Base-by-base conservation (phyloP, 1,284 basidiomycete genomes). In the Microstroma glucosiphilum region DNA sequence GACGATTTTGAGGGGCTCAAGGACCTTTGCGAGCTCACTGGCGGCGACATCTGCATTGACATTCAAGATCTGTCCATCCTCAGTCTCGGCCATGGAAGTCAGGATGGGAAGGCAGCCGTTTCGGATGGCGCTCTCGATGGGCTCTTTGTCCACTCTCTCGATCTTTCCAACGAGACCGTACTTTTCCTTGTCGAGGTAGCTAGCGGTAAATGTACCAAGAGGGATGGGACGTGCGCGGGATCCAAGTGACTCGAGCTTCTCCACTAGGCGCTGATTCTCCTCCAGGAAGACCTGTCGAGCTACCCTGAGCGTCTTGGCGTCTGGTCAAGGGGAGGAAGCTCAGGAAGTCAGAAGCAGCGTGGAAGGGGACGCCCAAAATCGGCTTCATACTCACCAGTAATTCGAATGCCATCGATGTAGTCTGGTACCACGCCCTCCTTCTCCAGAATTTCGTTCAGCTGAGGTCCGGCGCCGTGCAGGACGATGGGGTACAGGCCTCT, bases 1-100 rank as follows among this genome's bases (percentile, higher is more conserved):
- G 60, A 99, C 94, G 67, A 98, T 97, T 84, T 98, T 99, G 83
- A 79, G 70, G n/a, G 77, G 77, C 69, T 79, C 77, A 56, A 79
- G 70, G 40, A 76, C 75, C 70, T 79, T 79, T 64, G 75, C 68
- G 8, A 79, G 73, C 68, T 79, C 77, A 41, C 70, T 72, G 17
- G 77, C 77, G 21, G 77, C 77, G 41, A 79, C 77, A 59, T 79
- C 77, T 51, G 77, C 77, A 56, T 79, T 79, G 65, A 79, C 77
- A 58, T 79, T 79, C 54, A 79, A 68, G 61, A 79, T 78, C 69
- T 79, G 77, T 3, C 77, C 77, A 48, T 79, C 77, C 60, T 74
- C 69, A 48, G 73, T 74, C 63, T 77, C 69, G 21, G 77, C 76
- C 23, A 79, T 63, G 59, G 69, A 72, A 57, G 77, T 79, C 53